These are phyloP conservation scores for Marasmius fiardii DNA, from an alignment of 1,284 basidiomycete species.

Conservation along the genomic window DNA sequence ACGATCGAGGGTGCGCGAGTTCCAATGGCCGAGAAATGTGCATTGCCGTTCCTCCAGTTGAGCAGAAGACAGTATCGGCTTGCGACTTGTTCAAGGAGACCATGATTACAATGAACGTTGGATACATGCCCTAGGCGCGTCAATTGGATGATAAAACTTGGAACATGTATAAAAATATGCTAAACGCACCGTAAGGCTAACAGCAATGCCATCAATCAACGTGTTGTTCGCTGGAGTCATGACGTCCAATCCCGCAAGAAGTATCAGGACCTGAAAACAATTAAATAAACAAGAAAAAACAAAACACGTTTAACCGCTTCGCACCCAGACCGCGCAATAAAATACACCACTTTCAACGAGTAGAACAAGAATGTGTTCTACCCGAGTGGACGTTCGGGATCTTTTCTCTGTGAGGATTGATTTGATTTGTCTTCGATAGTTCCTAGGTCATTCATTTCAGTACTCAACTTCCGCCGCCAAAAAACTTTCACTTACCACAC, in stretches of 20 bases:
- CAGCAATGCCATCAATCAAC: constrained; percentile 5
- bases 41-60: no score
- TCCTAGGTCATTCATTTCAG: neutral
- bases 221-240: constrained; percentile 7
- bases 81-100: no score
- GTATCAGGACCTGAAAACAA: constrained; percentile 5
- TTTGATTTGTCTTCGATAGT: constrained; percentile 5
- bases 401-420: constrained; percentile 2
- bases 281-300: neutral
- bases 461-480: no score
- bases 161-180: neutral
- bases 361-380: constrained; percentile 5
- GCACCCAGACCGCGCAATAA: constrained; percentile 11
- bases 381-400: neutral
- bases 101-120: no score
- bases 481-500: constrained; percentile 2
- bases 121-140: no score
- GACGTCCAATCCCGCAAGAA: constrained; percentile 10
- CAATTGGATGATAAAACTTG: neutral
- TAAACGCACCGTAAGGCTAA: constrained; percentile 9
- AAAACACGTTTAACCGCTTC: neutral
- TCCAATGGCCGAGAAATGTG: no score
- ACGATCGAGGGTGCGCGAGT: no score
- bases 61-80: no score
- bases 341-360: constrained; percentile 8